Conservation (phyloP, 2,329 filamentous ascomycete species). For the Incumbomyces lentus region DNA sequence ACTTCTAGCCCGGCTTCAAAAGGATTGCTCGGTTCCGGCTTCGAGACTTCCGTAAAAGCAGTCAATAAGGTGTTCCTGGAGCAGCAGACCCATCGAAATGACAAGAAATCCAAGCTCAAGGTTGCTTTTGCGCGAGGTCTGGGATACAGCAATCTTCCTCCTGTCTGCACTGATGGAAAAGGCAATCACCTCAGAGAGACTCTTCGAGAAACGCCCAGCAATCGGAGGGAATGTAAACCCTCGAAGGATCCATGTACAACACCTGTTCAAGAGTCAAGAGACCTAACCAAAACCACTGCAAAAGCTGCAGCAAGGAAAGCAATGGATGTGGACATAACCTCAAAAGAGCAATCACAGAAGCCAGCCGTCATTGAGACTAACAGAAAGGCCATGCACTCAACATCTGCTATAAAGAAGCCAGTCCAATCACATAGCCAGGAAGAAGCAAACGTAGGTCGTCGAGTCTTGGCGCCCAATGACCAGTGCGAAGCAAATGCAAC, state of each 20-base stretch:
- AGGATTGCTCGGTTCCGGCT: constrained; percentile 2
- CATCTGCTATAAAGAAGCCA: background rate
- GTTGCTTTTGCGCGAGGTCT: constrained; percentile 5
- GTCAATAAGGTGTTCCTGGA: constrained; percentile 9
- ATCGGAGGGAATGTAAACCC: background rate
- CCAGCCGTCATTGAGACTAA: background rate
- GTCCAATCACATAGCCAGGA: no score
- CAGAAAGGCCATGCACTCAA: background rate
- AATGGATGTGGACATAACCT: background rate
- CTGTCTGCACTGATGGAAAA: background rate
- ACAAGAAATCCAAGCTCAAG: constrained; percentile 6
- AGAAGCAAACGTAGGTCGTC: background rate
- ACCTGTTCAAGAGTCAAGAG: background rate
- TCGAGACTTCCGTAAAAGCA: constrained; percentile 11
- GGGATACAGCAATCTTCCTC: constrained; percentile 8
- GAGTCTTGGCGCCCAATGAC: background rate
- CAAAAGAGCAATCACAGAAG: background rate
- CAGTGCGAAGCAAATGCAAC: background rate
- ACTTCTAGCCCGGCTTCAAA: background rate
- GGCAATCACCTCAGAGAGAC: background rate
- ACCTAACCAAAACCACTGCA: background rate
- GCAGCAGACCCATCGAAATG: constrained; percentile 6
- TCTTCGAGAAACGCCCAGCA: background rate
- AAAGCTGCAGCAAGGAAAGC: background rate
- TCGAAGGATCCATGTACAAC: background rate